Base-by-base conservation (phyloP, 2,329 filamentous ascomycete genomes). In the Botrytis tulipae region DNA sequence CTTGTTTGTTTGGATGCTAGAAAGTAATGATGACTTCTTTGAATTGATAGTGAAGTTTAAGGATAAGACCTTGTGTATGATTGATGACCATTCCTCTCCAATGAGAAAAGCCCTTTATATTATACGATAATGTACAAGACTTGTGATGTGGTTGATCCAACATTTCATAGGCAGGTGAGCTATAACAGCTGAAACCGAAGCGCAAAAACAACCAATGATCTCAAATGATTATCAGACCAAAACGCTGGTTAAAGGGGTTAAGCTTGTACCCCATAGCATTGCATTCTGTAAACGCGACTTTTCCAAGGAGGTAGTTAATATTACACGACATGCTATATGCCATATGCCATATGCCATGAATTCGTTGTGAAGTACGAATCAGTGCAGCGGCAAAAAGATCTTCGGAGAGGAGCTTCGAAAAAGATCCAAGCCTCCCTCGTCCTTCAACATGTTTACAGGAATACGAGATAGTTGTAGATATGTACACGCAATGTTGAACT, bases 181-280 rank as follows among this genome's bases (percentile, higher is more conserved):
- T 54, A 37, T 63, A 63, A 9, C 25, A 65, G 57, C 69, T 71
- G 70, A 71, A 66, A 66, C 70, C 60, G 18, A 57, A 57, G 59
- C 57, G 60, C 57, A n/a, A 35, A 20, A 12, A 57, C 10, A 32
- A 4, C 70, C 60, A 71, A 71, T 71, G n/a, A 65, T 66, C 37
- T 37, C 69, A 66, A 44, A 46, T 44, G 29, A 44, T 32, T n/a
- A n/a, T 25, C 20, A 60, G 68, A 46, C 67, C 40, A 35, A 46
- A 40, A 60, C 42, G 22, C 57, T 46, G 35, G 40, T 32, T 29
- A n/a, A 42, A 57, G 65, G 65, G 18, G 35, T 68, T 40, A 68
- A 40, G 16, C 35, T 14, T 51, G 44, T n/a, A 54, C 35, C 20
- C 22, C 37, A 37, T 44, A 12, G 37, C n/a, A 63, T 44, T n/a